Conservation (phyloP, 1,139 yeast species). For the Yarrowia galli region DNA sequence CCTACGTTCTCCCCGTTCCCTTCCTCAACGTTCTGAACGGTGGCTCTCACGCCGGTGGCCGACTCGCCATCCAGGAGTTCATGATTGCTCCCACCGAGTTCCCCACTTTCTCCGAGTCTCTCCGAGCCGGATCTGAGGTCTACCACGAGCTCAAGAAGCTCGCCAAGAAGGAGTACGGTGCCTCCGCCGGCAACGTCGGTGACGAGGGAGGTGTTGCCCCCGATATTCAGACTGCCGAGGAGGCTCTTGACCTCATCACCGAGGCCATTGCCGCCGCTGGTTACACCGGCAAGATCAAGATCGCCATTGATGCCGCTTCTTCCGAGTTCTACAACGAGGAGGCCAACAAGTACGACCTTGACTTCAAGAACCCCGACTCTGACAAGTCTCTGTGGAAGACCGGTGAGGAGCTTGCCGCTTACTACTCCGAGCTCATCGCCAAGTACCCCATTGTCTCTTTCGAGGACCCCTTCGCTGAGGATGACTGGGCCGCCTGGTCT, state of each 20-base stretch:
- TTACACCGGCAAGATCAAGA: slow-evolving; percentile 86
- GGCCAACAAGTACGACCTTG: slow-evolving; percentile 86
- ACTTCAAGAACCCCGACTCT: slow-evolving; percentile 94
- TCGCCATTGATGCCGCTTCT: slow-evolving; percentile 95
- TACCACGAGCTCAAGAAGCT: slow-evolving; percentile 92
- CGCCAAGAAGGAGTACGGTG: slow-evolving; percentile 92
- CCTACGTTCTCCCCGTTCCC: slow-evolving; percentile 91
- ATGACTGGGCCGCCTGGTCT: slow-evolving; percentile 98
- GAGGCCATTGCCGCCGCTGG: slow-evolving; percentile 90
- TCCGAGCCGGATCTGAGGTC: slow-evolving; percentile 95
- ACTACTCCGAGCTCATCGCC: slow-evolving; percentile 76
- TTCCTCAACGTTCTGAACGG: slow-evolving; percentile 98
- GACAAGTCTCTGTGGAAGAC: slow-evolving; percentile 88
- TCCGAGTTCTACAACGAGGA: slow-evolving; percentile 91
- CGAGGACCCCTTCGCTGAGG: slow-evolving; percentile 99
- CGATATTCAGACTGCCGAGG: slow-evolving; percentile 88
- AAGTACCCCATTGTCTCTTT: slow-evolving; percentile 96
- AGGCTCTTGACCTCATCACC: slow-evolving; percentile 91
- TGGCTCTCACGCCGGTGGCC: slow-evolving; percentile 99
- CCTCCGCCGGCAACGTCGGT: slow-evolving; percentile 98
- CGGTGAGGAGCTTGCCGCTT: slow-evolving; percentile 82
- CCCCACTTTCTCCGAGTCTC: slow-evolving; percentile 85
- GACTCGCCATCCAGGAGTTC: slow-evolving; percentile 97
- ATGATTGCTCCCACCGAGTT: slow-evolving; percentile 96
- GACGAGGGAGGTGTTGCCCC: slow-evolving; percentile 99